These are phyloP conservation scores for Camellia sinensis DNA, from an alignment of 148 eudicot genomes.

Conservation along the genomic window DNA sequence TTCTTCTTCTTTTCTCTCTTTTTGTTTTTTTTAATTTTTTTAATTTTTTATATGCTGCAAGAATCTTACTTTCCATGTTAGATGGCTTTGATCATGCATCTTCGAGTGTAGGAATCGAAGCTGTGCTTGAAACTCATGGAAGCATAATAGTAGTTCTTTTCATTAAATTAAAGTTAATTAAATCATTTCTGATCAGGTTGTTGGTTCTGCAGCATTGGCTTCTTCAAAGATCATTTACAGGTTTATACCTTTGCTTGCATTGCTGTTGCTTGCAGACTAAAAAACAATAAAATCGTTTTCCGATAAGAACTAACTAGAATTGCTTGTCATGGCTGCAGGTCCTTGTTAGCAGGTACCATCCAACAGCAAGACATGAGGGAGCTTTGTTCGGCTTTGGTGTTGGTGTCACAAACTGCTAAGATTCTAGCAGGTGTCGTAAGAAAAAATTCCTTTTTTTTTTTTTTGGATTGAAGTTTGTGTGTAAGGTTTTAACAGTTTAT, in stretches of 20 bases:
- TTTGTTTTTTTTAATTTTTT: not conserved
- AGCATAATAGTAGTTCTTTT: not conserved
- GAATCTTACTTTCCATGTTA: not conserved
- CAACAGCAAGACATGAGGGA: conserved; percentile 38
- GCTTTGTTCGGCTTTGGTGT: conserved; percentile 46
- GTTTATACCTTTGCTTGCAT: conserved; percentile 17
- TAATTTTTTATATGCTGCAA: not conserved
- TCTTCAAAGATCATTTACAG: conserved; percentile 43
- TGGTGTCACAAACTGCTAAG: conserved; percentile 38
- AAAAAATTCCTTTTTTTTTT: not conserved
- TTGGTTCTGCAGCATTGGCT: conserved; percentile 25
- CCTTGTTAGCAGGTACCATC: conserved; percentile 45
- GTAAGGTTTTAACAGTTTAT: not conserved
- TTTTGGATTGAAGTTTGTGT: not conserved
- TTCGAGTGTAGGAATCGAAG: not conserved
- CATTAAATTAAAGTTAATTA: conserved; percentile 22
- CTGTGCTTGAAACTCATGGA: not conserved
- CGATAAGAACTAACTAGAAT: not conserved
- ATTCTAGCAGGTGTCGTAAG: conserved; percentile 32
- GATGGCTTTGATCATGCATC: conserved; percentile 5
- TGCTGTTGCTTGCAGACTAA: not conserved
- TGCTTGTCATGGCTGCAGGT: conserved; percentile 29
- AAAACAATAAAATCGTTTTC: not conserved
- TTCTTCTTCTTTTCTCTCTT: not conserved
- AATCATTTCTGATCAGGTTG: conserved; percentile 17